These are phyloP conservation scores for Echeveria elegans DNA, from an alignment of 164 flowering plant genomes.

Conservation along the genomic window DNA sequence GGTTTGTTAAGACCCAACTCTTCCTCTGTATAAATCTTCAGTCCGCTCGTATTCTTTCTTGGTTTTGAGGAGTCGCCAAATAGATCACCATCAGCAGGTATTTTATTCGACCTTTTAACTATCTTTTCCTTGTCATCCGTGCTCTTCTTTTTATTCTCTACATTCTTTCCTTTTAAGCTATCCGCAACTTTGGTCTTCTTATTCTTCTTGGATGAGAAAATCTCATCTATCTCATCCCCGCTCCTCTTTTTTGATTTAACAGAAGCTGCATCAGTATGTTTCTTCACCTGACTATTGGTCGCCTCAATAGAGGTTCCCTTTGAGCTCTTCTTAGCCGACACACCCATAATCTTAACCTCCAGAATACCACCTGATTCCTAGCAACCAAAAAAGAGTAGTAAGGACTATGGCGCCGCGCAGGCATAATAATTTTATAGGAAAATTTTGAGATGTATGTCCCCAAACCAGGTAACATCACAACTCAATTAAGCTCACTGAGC, in stretches of 20 bases:
- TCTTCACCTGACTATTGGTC: too few relatives aligned
- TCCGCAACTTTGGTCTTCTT: not conserved
- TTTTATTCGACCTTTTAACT: slow-evolving; percentile 1
- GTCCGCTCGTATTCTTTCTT: not conserved
- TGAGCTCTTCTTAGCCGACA: too few relatives aligned
- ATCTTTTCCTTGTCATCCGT: not conserved
- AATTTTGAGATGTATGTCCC: too few relatives aligned
- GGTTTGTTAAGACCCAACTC: not conserved
- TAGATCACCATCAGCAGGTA: slow-evolving; percentile 2
- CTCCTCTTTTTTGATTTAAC: slow-evolving; percentile 2
- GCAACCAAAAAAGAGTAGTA: too few relatives aligned
- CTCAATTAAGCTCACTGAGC: too few relatives aligned
- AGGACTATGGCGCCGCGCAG: too few relatives aligned
- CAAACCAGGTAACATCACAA: too few relatives aligned
- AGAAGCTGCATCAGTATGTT: not conserved
- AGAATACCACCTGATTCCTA: too few relatives aligned
- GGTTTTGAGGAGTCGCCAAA: not conserved
- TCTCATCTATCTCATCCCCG: slow-evolving; percentile 6
- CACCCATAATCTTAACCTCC: too few relatives aligned
- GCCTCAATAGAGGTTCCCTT: too few relatives aligned
- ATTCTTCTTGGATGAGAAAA: slow-evolving; percentile 5
- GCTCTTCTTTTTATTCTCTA: not conserved
- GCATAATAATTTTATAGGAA: too few relatives aligned
- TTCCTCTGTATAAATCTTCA: slow-evolving; percentile 1
- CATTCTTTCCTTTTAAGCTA: not conserved